A percentile compares a stretch with the other conserved stretches of the same genome.
These are phyloP conservation scores for Stylonectria norvegica DNA, from an alignment of 2,329 filamentous ascomycete genomes.

Conservation along the genomic window DNA sequence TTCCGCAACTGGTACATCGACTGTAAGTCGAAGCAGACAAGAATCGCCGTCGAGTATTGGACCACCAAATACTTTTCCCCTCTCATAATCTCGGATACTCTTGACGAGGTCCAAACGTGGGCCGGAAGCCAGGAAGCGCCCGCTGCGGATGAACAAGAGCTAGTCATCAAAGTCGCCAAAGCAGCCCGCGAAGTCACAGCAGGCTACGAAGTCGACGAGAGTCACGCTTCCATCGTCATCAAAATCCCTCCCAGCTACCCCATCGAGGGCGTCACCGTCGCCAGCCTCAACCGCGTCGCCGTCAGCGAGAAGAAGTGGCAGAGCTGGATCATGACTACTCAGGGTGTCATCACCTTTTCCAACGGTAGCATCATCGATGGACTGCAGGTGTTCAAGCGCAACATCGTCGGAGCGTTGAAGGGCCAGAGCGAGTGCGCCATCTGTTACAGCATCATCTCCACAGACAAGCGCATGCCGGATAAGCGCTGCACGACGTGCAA, in stretches of 20 bases:
- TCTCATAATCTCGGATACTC: slow-evolving; percentile 60
- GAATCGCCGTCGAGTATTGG: slow-evolving; percentile 76
- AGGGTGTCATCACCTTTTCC: slow-evolving; percentile 90
- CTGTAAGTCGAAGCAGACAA: slow-evolving; percentile 76
- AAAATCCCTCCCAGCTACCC: slow-evolving; percentile 79
- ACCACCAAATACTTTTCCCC: slow-evolving; percentile 80
- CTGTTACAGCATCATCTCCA: slow-evolving; percentile 90
- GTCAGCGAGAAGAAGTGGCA: slow-evolving; percentile 92
- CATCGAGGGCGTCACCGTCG: slow-evolving; percentile 71
- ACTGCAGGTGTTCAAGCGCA: slow-evolving; percentile 77
- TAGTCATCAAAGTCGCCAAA: slow-evolving; percentile 67
- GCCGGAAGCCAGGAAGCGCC: slow-evolving; percentile 49
- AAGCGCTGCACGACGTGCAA: slow-evolving; percentile 91
- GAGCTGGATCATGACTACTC: slow-evolving; percentile 81
- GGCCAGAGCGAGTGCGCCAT: slow-evolving; percentile 95
- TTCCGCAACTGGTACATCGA: slow-evolving; percentile 84
- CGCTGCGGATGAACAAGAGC: slow-evolving; percentile 50
- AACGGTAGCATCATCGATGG: slow-evolving; percentile 88
- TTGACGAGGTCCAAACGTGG: slow-evolving; percentile 70
- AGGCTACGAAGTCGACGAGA: slow-evolving; percentile 84
- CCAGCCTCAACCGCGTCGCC: slow-evolving; percentile 76
- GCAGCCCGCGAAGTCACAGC: slow-evolving; percentile 74
- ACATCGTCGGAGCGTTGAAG: slow-evolving; percentile 83
- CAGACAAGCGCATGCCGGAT: slow-evolving; percentile 84
- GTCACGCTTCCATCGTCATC: slow-evolving; percentile 78